These are phyloP conservation scores for Pythium dissotocum DNA, from an alignment of 352 stramenopile species.

Conservation along the genomic window DNA sequence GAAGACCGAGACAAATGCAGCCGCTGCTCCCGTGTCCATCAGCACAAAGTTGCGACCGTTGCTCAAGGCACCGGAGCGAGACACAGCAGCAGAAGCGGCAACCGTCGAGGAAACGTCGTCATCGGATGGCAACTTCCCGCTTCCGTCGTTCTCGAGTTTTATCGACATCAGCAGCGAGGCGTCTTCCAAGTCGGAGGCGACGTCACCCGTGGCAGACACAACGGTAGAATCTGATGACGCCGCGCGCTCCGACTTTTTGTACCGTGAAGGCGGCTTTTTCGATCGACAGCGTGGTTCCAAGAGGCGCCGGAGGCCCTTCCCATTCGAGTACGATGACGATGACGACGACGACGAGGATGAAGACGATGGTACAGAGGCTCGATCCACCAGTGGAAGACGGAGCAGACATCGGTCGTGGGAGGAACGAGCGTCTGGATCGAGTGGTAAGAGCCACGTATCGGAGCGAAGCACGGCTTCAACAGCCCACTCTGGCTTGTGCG, in stretches of 20 bases:
- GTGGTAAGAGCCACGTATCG: conserved; percentile 11
- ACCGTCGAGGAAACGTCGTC: conserved; percentile 11
- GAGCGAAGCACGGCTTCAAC: conserved; percentile 16
- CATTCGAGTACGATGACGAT: conserved; percentile 49
- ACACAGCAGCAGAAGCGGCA: not conserved
- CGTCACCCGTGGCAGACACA: conserved; percentile 21
- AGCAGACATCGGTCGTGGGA: conserved; percentile 11
- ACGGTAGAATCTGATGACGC: conserved; percentile 27
- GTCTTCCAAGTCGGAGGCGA: conserved; percentile 19
- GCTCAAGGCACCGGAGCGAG: conserved; percentile 8
- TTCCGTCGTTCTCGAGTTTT: conserved; percentile 63
- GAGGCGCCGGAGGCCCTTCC: conserved; percentile 51
- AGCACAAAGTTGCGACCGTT: conserved; percentile 12
- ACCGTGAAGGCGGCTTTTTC: conserved; percentile 80
- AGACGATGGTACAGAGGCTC: conserved; percentile 14
- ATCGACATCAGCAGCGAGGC: conserved; percentile 28
- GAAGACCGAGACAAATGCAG: conserved; percentile 29
- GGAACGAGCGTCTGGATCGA: not conserved
- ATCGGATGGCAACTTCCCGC: conserved; percentile 40
- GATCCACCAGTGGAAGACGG: not conserved
- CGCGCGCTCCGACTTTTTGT: conserved; percentile 69
- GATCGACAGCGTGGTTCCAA: conserved; percentile 70
- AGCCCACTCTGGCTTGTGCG: conserved; percentile 7
- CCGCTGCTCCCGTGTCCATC: not conserved
- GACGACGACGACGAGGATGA: conserved; percentile 18